phyloP scores from a whole-genome alignment of 2,329 filamentous ascomycete species.

The Xylaria sp. region DNA sequence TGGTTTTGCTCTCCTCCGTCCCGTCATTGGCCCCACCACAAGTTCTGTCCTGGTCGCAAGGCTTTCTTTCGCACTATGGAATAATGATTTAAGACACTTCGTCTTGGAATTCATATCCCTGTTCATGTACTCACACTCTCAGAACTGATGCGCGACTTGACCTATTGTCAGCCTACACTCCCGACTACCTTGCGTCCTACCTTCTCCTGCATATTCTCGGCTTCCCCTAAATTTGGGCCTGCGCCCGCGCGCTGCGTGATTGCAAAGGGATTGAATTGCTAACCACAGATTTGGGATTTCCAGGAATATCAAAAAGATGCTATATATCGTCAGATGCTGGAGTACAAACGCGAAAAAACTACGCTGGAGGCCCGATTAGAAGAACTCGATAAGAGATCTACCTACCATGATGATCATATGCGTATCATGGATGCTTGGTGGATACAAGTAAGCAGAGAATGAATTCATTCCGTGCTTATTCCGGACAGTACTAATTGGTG shows the following conservation, averaged over 20 bases:
- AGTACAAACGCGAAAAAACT: slow-evolving; percentile 90
- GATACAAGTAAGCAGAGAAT: slow-evolving; percentile 71
- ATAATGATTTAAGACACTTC: slow-evolving; percentile 31
- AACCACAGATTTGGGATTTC: slow-evolving; percentile 45
- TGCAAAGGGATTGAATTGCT: slow-evolving; percentile 40
- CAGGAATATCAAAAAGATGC: slow-evolving; percentile 95
- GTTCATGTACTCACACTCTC: slow-evolving; percentile 43
- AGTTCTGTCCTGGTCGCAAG: slow-evolving; percentile 17
- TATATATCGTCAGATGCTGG: slow-evolving; percentile 95
- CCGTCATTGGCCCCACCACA: slow-evolving; percentile 27
- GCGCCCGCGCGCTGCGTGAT: slow-evolving; percentile 31
- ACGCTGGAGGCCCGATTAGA: slow-evolving; percentile 81
- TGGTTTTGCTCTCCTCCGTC: slow-evolving; percentile 20
- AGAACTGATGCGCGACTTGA: slow-evolving; percentile 42
- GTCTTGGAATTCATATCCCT: slow-evolving; percentile 30
- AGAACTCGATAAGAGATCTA: slow-evolving; percentile 77
- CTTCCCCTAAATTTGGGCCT: slow-evolving; percentile 35
- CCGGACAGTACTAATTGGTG: slow-evolving; percentile 6
- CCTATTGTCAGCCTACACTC: slow-evolving; percentile 36
- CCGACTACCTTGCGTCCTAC: slow-evolving; percentile 29
- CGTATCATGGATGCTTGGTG: slow-evolving; percentile 93
- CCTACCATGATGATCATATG: slow-evolving; percentile 90
- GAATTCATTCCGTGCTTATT: background rate
- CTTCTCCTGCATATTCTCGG: slow-evolving; percentile 34
- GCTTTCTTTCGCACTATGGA: slow-evolving; percentile 18